phyloP scores from a whole-genome alignment of 1,284 basidiomycete species.

The Ganoderma lucidum region DNA sequence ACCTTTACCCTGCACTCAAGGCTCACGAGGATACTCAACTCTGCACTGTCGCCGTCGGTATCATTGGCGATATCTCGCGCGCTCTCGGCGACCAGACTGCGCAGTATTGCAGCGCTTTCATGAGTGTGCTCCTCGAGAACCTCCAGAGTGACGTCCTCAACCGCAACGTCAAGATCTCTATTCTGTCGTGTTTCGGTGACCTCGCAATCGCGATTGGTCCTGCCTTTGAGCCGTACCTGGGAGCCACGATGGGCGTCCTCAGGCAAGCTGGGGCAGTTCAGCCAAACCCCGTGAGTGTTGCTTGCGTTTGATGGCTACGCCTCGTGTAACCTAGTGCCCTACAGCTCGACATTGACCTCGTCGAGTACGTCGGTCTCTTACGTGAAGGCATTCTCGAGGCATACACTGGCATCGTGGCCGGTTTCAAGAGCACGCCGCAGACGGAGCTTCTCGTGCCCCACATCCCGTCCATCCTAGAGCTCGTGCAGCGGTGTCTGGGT shows the following conservation, averaged over 20 bases:
- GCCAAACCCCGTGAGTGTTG: slow-evolving; percentile 78
- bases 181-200: slow-evolving; percentile 96
- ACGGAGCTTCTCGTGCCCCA: slow-evolving; percentile 77
- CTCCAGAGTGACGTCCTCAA: slow-evolving; percentile 92
- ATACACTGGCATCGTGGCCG: slow-evolving; percentile 94
- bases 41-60: slow-evolving; percentile 94
- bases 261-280: slow-evolving; percentile 89
- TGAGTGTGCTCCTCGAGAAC: slow-evolving; percentile 92
- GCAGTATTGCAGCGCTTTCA: slow-evolving; percentile 88
- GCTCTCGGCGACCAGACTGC: slow-evolving; percentile 87
- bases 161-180: slow-evolving; percentile 95
- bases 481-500: slow-evolving; percentile 81
- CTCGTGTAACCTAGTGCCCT: not conserved
- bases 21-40: slow-evolving; percentile 96
- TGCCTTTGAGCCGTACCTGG: slow-evolving; percentile 89
- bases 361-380: slow-evolving; percentile 92
- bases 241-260: slow-evolving; percentile 91
- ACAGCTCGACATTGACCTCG: slow-evolving; percentile 86
- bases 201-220: slow-evolving; percentile 93
- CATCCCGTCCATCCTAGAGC: slow-evolving; percentile 80
- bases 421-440: slow-evolving; percentile 86
- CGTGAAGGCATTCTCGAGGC: slow-evolving; percentile 97
- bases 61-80: slow-evolving; percentile 95
- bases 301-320: slow-evolving; percentile 16
- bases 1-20: slow-evolving; percentile 89